Conservation (phyloP, 345 rosid genomes). For the Physaria fendleri region DNA sequence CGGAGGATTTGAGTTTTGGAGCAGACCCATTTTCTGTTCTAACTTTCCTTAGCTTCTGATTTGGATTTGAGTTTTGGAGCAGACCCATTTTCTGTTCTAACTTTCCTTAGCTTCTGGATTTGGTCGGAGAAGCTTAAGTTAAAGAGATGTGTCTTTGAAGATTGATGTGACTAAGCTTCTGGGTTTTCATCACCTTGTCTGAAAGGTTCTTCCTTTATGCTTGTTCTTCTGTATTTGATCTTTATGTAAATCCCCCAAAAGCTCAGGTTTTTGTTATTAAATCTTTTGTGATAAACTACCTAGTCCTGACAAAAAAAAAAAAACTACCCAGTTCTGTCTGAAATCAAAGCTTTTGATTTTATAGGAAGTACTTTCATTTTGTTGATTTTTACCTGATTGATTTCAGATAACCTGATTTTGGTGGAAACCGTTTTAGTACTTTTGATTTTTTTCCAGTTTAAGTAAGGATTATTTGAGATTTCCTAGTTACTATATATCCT, state of each 20-base stretch:
- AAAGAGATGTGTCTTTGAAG: constrained; percentile 10
- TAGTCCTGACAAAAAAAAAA: too few species aligned
- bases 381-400: not conserved
- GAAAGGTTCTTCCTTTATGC: constrained; percentile 21
- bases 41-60: too few species aligned
- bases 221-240: too few species aligned
- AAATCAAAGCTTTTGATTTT: constrained; percentile 3
- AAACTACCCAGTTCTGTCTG: not conserved
- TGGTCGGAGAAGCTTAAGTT: constrained; percentile 18
- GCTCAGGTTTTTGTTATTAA: not conserved
- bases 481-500: too few species aligned
- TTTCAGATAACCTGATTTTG: constrained; percentile 6
- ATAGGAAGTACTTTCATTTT: not conserved
- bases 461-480: too few species aligned
- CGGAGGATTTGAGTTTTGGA: constrained; percentile 17
- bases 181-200: constrained; percentile 6
- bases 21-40: constrained; percentile 21
- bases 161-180: constrained; percentile 11
- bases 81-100: constrained; percentile 20
- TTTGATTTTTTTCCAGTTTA: too few species aligned
- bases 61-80: constrained; percentile 15
- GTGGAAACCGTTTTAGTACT: not conserved
- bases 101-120: constrained; percentile 19
- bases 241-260: too few species aligned
- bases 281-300: not conserved